phyloP scores from a whole-genome alignment of 805 yeast species.

The Lipomyces yamadae region DNA sequence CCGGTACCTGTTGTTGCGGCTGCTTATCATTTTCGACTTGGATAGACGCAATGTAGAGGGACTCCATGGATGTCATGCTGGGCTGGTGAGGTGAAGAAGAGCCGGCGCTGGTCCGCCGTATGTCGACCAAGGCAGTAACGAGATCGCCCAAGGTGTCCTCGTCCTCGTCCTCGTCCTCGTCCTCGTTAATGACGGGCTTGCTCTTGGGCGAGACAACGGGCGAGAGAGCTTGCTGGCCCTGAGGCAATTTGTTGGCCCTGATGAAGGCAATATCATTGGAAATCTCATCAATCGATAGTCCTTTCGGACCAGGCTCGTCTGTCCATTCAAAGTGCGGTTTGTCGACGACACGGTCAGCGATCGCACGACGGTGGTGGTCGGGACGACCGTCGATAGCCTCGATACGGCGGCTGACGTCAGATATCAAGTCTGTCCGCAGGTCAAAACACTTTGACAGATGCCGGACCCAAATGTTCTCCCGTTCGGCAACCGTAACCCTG shows the following conservation, averaged over 20 bases:
- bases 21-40: conserved; percentile 6
- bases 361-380: too few relatives aligned
- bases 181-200: conserved; percentile 7
- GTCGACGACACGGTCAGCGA: too few relatives aligned
- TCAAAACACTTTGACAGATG: conserved; percentile 2
- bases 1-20: too few relatives aligned
- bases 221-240: background rate
- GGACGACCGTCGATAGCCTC: background rate
- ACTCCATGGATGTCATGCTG: conserved; percentile 6
- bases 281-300: conserved; percentile 3
- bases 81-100: background rate
- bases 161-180: background rate
- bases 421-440: conserved; percentile 4
- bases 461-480: conserved; percentile 6
- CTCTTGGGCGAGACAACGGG: background rate
- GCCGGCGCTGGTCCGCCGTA: background rate
- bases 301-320: conserved; percentile 1
- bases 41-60: conserved; percentile 12
- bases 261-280: background rate
- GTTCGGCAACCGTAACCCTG: background rate
- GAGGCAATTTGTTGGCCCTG: background rate
- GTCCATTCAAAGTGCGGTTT: background rate
- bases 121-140: too few relatives aligned
- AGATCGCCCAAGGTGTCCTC: background rate
- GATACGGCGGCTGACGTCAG: background rate